These are phyloP conservation scores for Bipolaris gigantea DNA, from an alignment of 2,329 filamentous ascomycete species.

Conservation along the genomic window DNA sequence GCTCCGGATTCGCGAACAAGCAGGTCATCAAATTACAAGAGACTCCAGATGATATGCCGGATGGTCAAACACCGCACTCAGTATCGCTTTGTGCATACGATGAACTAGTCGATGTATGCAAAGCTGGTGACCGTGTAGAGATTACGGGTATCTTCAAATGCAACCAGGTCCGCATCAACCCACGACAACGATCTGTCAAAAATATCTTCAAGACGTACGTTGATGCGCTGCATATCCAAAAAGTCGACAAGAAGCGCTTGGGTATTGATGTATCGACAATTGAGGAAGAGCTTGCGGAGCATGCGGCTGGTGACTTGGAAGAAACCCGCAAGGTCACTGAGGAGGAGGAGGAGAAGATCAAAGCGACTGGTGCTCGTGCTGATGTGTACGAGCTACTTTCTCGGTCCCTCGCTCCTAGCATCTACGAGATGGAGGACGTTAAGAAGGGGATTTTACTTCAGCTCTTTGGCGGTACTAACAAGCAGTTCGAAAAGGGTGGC, in stretches of 20 bases:
- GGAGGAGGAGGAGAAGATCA: constrained; percentile 90
- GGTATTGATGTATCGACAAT: constrained; percentile 89
- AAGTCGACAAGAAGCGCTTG: constrained; percentile 92
- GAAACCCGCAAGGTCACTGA: constrained; percentile 80
- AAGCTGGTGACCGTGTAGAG: constrained; percentile 93
- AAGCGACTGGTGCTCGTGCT: constrained; percentile 71
- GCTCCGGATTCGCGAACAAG: constrained; percentile 93
- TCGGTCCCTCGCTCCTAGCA: constrained; percentile 86
- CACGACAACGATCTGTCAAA: constrained; percentile 88
- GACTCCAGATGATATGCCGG: constrained; percentile 90
- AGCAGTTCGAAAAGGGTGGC: constrained; percentile 94
- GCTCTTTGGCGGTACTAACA: constrained; percentile 96
- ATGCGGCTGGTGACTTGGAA: constrained; percentile 71
- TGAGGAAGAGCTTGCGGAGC: constrained; percentile 76
- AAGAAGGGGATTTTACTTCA: constrained; percentile 98
- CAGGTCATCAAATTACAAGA: constrained; percentile 99
- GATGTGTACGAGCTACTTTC: constrained; percentile 94
- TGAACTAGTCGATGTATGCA: constrained; percentile 95
- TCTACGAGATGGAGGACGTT: constrained; percentile 97
- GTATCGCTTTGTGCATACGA: constrained; percentile 97
- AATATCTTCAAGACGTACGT: constrained; percentile 98
- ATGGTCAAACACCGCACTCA: constrained; percentile 95
- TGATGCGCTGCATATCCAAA: constrained; percentile 92
- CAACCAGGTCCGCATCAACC: constrained; percentile 90
- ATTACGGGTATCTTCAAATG: constrained; percentile 97